A percentile compares a stretch with the other conserved stretches of the same genome.
Evolutionary conservation across 2,329 filamentous ascomycete genomes (phyloP).

Genomic region (Sarocladiaceae sp.): DNA sequence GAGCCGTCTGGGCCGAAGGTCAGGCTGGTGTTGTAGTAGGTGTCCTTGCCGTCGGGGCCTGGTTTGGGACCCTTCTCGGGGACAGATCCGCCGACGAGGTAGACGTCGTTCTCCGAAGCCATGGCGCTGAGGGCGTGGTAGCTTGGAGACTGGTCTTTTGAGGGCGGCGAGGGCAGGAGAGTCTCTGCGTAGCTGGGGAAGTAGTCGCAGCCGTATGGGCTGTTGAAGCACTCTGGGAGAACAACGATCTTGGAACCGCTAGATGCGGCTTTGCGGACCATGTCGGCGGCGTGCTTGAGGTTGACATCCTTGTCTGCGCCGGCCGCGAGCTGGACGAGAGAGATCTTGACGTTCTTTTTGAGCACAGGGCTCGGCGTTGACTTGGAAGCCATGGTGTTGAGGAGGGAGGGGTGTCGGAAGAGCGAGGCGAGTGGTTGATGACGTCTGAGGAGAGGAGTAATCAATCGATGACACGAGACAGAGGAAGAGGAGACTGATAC

Average conservation of each 20-base stretch:
- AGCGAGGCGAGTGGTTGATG: constrained; percentile 9
- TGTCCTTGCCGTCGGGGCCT: constrained; percentile 29
- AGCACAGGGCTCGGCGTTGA: constrained; percentile 43
- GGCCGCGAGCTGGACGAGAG: constrained; percentile 74
- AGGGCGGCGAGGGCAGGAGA: constrained; percentile 69
- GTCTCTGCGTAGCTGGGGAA: constrained; percentile 91
- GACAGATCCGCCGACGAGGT: constrained; percentile 86
- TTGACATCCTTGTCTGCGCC: constrained; percentile 81
- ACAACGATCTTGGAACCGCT: constrained; percentile 80
- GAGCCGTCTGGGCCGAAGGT: constrained; percentile 71
- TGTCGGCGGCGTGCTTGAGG: constrained; percentile 70
- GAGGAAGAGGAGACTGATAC: neutral
- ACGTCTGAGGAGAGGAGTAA: neutral
- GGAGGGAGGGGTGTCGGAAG: constrained; percentile 18
- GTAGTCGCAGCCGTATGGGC: constrained; percentile 84
- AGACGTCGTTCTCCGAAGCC: constrained; percentile 71
- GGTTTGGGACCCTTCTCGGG: constrained; percentile 60
- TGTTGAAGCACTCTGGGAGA: constrained; percentile 98
- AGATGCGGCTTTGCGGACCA: constrained; percentile 74
- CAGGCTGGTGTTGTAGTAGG: constrained; percentile 88
- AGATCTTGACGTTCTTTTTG: constrained; percentile 71
- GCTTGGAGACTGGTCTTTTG: constrained; percentile 64
- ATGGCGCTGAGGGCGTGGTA: constrained; percentile 79
- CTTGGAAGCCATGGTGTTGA: constrained; percentile 27
- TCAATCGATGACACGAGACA: neutral